Conservation (phyloP, 495 filamentous ascomycete genomes). For the Jackrogersella multiformis region DNA sequence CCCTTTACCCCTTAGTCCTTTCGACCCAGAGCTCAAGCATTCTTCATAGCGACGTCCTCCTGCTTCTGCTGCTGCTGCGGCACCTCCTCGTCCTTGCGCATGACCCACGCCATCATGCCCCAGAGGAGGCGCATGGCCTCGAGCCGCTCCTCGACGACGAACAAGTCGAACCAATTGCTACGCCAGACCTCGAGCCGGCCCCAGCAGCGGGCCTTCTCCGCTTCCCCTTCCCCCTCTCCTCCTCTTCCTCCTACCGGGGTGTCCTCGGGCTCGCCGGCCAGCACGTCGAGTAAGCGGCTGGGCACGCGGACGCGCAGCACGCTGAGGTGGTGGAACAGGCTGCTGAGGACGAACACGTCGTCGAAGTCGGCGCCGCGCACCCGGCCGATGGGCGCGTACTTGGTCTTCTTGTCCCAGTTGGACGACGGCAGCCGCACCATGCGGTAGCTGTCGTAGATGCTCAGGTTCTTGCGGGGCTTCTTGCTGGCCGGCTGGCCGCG, state of each 20-base stretch:
- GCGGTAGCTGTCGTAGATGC: constrained; percentile 65
- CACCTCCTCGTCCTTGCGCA: constrained; percentile 62
- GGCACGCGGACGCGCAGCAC: constrained; percentile 81
- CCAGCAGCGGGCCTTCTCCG: constrained; percentile 55
- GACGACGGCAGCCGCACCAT: constrained; percentile 69
- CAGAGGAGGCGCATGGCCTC: constrained; percentile 78
- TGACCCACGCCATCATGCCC: constrained; percentile 76
- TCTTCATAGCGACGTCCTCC: constrained; percentile 49
- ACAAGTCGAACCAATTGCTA: constrained; percentile 82
- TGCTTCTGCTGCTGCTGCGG: no score
- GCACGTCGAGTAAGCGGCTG: constrained; percentile 65
- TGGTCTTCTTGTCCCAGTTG: constrained; percentile 80
- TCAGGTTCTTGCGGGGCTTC: constrained; percentile 57
- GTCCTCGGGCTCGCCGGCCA: constrained; percentile 49
- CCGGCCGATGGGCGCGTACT: constrained; percentile 78
- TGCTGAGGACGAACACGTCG: constrained; percentile 84
- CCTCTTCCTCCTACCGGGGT: neutral
- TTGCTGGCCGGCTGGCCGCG: constrained; percentile 55
- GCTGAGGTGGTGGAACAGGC: constrained; percentile 82
- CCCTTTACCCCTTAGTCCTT: no score
- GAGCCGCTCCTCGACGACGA: constrained; percentile 71
- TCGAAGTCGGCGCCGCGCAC: constrained; percentile 53
- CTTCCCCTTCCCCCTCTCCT: constrained; percentile 4
- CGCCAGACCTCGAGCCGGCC: constrained; percentile 70
- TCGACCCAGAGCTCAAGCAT: constrained; percentile 32